Evolutionary conservation across 441 rosid genomes (phyloP), one percentile per base, ranked within the genome.

Genomic region (Flueggea neowawraea): DNA sequence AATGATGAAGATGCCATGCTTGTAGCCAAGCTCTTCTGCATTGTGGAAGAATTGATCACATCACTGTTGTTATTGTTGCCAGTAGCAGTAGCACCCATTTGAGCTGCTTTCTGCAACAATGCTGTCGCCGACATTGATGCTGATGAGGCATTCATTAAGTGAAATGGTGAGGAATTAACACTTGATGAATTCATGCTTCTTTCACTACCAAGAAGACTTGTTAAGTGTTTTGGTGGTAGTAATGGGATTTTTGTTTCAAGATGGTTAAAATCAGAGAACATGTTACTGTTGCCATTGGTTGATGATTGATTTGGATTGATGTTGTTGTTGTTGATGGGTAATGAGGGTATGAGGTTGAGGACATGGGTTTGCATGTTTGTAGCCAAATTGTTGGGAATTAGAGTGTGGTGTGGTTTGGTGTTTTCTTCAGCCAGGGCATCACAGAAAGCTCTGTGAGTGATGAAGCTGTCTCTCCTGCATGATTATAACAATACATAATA

Each of bases 381-480:
- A 31, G 41, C 74, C 16, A 64, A 22, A 22, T 22, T 16, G 44
- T 57, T 57, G 43, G 76, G 57, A n/a, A 62, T 11, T 11, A 69
- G 6, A 36, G 41, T 36, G 60, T 62, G 79, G 57, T 16, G 69
- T 33, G 65, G 66, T 45, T 73, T 80, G 50, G 33, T 68, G 56
- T 73, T 75, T 64, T 82, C 85, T 60, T 85, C 90, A 9, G 80
- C 51, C 63, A 80, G 63, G 66, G 90, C 90, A 69, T 84, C 87
- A 31, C 90, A 82, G 62, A 80, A 82, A 15, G 87, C 90, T 57
- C 85, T 72, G 55, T 85, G 87, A 10, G 85, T 82, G 12, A 76
- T 71, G 60, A 78, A 82, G 62, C 87, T 85, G 57, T 84, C 87
- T 58, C 83, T 78, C 61, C 89, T 84, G 82, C 75, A 72, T 61